These are phyloP conservation scores for Podila verticillata DNA, from an alignment of 192 early-diverging fungal species.

Conservation along the genomic window DNA sequence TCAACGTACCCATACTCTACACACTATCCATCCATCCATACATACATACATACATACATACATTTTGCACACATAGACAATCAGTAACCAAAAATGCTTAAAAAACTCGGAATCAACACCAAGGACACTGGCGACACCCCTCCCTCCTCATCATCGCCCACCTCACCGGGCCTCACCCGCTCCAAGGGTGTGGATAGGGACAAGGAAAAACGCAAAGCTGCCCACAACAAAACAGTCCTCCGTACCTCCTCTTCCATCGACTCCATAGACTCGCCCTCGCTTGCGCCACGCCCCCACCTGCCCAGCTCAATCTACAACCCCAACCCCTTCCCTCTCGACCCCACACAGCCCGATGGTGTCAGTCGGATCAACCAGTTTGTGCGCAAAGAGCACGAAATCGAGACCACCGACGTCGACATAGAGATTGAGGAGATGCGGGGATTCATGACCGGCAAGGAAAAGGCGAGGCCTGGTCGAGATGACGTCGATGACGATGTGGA, in stretches of 20 bases:
- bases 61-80: conserved; percentile 6
- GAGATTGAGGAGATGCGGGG: conserved; percentile 39
- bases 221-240: conserved; percentile 27
- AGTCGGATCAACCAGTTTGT: conserved; percentile 22
- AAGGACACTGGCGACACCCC: conserved; percentile 13
- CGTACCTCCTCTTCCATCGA: conserved; percentile 13
- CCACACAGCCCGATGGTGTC: conserved; percentile 24
- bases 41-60: not conserved
- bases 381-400: conserved; percentile 8
- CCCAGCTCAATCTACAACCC: conserved; percentile 39
- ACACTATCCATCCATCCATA: not conserved
- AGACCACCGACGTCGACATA: conserved; percentile 33
- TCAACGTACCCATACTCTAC: no score
- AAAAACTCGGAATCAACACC: conserved; percentile 19
- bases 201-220: conserved; percentile 20
- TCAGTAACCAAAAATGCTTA: conserved; percentile 6
- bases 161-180: not conserved
- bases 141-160: not conserved
- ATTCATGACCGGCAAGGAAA: conserved; percentile 30
- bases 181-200: not conserved
- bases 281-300: conserved; percentile 20
- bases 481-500: not conserved
- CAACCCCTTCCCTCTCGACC: conserved; percentile 42
- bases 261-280: conserved; percentile 26
- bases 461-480: not conserved